These are phyloP conservation scores for Liquidambar formosana DNA, from an alignment of 164 flowering plant species.

Conservation along the genomic window DNA sequence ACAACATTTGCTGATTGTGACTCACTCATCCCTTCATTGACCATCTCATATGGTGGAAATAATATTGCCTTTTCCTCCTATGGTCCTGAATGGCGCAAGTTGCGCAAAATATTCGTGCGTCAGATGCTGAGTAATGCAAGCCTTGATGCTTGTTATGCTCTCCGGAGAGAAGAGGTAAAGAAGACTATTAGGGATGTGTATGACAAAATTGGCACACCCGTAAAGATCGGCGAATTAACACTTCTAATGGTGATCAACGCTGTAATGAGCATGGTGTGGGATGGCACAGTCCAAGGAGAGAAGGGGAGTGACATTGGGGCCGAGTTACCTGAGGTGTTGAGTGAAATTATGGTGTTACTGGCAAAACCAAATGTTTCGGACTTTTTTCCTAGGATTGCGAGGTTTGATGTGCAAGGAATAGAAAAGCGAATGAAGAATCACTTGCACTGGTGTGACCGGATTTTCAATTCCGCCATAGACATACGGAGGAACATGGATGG, in stretches of 20 bases:
- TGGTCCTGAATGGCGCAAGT: neutral
- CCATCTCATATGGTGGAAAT: neutral
- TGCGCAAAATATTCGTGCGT: slow-evolving; percentile 26
- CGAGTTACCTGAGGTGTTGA: slow-evolving; percentile 17
- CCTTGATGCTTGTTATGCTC: slow-evolving; percentile 21
- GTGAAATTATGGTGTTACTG: slow-evolving; percentile 19
- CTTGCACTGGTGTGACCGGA: neutral
- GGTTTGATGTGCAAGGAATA: slow-evolving; percentile 44
- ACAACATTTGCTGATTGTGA: slow-evolving; percentile 17
- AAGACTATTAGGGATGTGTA: slow-evolving; percentile 10
- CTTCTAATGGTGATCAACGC: neutral
- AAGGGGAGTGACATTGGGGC: slow-evolving; percentile 16
- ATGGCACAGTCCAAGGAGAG: slow-evolving; percentile 19
- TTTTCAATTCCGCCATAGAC: slow-evolving; percentile 9
- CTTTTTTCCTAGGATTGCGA: slow-evolving; percentile 34
- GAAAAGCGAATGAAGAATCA: slow-evolving; percentile 13
- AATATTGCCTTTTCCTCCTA: slow-evolving; percentile 5
- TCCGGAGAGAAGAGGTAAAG: slow-evolving; percentile 18
- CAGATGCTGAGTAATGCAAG: slow-evolving; percentile 26
- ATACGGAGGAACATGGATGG: neutral
- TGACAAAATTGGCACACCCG: slow-evolving; percentile 9
- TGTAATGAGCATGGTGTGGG: slow-evolving; percentile 23
- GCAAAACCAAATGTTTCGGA: slow-evolving; percentile 50
- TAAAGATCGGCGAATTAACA: slow-evolving; percentile 16
- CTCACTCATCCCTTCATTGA: neutral